A percentile compares a stretch with the other conserved stretches of the same genome.
Evolutionary conservation across 192 early-diverging fungal genomes (phyloP).

Genomic region (Coemansia sp.): DNA sequence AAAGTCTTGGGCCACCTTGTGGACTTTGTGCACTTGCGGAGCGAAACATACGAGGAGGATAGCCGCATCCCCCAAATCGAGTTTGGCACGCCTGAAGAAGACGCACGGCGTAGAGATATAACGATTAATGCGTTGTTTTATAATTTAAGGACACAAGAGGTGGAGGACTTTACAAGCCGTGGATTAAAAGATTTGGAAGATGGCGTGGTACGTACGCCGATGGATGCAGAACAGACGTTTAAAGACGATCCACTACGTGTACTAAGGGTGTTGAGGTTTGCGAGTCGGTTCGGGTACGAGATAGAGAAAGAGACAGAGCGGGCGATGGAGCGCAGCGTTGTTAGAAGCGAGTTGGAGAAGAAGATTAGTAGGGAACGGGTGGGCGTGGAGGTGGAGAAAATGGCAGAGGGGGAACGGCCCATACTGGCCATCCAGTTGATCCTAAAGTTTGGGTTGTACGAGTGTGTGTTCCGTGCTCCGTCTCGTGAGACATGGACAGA

Average conservation of each 20-base stretch:
- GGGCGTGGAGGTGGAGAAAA: conserved; percentile 91
- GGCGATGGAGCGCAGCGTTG: conserved; percentile 58
- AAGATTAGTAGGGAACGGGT: conserved; percentile 94
- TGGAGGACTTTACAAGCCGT: conserved; percentile 84
- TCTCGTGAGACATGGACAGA: not conserved
- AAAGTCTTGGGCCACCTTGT: conserved; percentile 73
- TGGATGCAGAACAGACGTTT: conserved; percentile 86
- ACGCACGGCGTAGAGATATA: conserved; percentile 91
- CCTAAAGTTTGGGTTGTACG: conserved; percentile 48
- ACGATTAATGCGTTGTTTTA: conserved; percentile 98
- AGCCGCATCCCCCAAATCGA: conserved; percentile 75
- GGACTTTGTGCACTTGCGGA: conserved; percentile 96
- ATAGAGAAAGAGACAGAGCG: conserved; percentile 67
- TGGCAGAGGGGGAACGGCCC: conserved; percentile 69
- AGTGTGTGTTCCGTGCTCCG: conserved; percentile 28
- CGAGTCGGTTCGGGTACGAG: conserved; percentile 80
- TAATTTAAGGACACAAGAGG: conserved; percentile 78
- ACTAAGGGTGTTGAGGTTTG: conserved; percentile 91
- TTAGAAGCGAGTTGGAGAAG: conserved; percentile 62
- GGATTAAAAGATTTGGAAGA: conserved; percentile 73
- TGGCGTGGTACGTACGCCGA: conserved; percentile 85
- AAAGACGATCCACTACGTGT: conserved; percentile 93
- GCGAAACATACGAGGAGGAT: conserved; percentile 81
- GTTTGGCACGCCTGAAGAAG: conserved; percentile 89
- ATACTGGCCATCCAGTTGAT: conserved; percentile 55